These are phyloP conservation scores for Ascoidea tarda DNA, from an alignment of 805 yeast genomes.

Conservation along the genomic window DNA sequence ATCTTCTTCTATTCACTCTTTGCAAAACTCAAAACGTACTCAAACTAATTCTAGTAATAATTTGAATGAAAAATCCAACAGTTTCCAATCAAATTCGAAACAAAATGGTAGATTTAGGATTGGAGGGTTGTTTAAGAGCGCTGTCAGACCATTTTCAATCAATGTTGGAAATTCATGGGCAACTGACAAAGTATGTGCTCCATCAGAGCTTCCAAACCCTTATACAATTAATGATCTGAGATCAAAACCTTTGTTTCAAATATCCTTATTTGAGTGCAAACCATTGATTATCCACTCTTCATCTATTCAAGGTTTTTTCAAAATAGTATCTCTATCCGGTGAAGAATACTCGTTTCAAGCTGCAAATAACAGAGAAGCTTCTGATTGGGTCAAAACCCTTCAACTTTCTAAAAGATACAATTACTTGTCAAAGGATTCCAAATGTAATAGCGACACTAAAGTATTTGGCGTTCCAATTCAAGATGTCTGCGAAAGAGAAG, in stretches of 20 bases:
- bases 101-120: conserved; percentile 27
- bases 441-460: conserved; percentile 26
- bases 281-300: conserved; percentile 21
- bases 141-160: conserved; percentile 46
- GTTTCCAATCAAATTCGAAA: not conserved
- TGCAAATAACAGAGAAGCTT: conserved; percentile 40
- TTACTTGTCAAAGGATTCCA: conserved; percentile 25
- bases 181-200: conserved; percentile 32
- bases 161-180: conserved; percentile 26
- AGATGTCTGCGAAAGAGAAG: conserved; percentile 62
- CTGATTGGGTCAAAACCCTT: conserved; percentile 53
- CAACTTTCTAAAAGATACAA: conserved; percentile 26
- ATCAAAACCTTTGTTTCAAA: conserved; percentile 35
- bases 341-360: conserved; percentile 60
- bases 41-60: not conserved
- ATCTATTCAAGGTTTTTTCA: conserved; percentile 27
- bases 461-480: conserved; percentile 83
- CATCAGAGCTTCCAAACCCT: conserved; percentile 46
- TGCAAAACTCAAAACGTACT: too few relatives aligned
- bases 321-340: conserved; percentile 27
- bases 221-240: conserved; percentile 22
- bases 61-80: not conserved
- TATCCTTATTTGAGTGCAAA: conserved; percentile 29
- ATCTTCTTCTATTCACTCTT: not conserved
- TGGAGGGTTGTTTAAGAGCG: conserved; percentile 40